Evolutionary conservation across 148 eudicot genomes (phyloP).

Genomic region (Oxyria digyna): DNA sequence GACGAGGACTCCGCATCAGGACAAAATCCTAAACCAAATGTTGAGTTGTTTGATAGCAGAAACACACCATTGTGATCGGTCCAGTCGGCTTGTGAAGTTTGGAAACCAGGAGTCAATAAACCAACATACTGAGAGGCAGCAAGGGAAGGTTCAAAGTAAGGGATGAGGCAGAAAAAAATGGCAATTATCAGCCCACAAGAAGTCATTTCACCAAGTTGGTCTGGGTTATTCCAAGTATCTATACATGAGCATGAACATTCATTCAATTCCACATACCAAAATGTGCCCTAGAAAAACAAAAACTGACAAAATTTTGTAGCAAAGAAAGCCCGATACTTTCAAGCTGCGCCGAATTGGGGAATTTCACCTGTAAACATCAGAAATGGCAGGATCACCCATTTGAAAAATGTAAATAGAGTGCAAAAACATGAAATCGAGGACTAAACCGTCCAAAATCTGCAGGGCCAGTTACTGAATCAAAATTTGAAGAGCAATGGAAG

Average conservation of each 20-base stretch:
- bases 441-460: background rate
- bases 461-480: background rate
- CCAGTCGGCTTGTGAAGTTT: slow-evolving; percentile 55
- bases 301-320: background rate
- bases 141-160: slow-evolving; percentile 17
- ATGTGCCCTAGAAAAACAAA: background rate
- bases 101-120: slow-evolving; percentile 27
- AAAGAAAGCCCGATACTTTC: background rate
- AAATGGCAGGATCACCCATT: no score
- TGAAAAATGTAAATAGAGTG: background rate
- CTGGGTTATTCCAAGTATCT: background rate
- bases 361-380: background rate
- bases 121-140: slow-evolving; percentile 49
- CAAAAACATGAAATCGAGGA: background rate
- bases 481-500: background rate
- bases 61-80: slow-evolving; percentile 70
- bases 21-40: slow-evolving; percentile 61
- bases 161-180: slow-evolving; percentile 19
- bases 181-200: background rate
- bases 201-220: slow-evolving; percentile 1
- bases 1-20: slow-evolving; percentile 42
- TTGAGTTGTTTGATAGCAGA: slow-evolving; percentile 50
- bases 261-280: background rate
- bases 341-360: background rate
- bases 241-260: background rate